Evolutionary conservation across 1,139 yeast species (phyloP).

Genomic region (Candida neerlandica): DNA sequence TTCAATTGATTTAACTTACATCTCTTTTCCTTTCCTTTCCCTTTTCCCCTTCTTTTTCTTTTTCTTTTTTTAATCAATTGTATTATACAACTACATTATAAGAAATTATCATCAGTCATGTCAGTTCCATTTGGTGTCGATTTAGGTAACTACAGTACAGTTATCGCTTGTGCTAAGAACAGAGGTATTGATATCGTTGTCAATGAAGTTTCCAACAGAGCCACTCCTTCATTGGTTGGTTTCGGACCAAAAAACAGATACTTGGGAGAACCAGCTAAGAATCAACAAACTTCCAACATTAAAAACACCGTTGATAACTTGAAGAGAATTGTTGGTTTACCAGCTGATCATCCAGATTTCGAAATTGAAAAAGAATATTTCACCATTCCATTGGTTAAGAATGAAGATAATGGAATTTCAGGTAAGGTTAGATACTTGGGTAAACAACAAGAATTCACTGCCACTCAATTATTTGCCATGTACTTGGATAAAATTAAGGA

Average conservation of each 20-base stretch:
- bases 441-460: constrained; percentile 74
- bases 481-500: constrained; percentile 87
- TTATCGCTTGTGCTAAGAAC: constrained; percentile 96
- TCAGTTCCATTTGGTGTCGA: constrained; percentile 95
- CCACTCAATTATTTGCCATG: constrained; percentile 94
- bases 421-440: constrained; percentile 86
- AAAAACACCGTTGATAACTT: constrained; percentile 95
- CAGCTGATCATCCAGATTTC: constrained; percentile 75
- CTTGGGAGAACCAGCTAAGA: constrained; percentile 94
- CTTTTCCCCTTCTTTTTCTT: background rate
- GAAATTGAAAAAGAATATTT: constrained; percentile 73
- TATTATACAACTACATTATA: background rate
- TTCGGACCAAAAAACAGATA: constrained; percentile 88
- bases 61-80: too few species aligned
- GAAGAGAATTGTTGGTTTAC: constrained; percentile 87
- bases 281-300: constrained; percentile 93
- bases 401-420: constrained; percentile 70
- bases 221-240: constrained; percentile 94
- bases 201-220: constrained; percentile 96
- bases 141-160: constrained; percentile 93
- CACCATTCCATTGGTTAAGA: constrained; percentile 68
- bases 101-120: constrained; percentile 27
- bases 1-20: constrained; percentile 1
- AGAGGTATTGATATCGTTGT: constrained; percentile 98
- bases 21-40: constrained; percentile 4